phyloP scores from a whole-genome alignment of 2,329 filamentous ascomycete genomes.

The Ramichloridium luteum region DNA sequence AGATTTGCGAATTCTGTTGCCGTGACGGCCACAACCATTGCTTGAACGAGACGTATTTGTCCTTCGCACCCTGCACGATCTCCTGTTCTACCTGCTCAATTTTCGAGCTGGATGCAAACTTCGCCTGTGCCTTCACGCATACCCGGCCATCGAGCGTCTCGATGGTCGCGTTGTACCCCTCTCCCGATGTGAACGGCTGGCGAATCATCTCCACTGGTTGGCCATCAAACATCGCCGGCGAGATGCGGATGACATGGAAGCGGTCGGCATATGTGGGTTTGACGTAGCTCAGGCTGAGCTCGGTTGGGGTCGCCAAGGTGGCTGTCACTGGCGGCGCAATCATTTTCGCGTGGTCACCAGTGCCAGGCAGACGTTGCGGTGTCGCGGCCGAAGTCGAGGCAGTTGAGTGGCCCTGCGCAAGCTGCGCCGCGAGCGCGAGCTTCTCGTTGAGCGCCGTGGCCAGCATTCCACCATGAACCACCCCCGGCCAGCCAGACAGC shows the following conservation, averaged over 20 bases:
- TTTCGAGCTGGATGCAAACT: conserved; percentile 15
- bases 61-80: conserved; percentile 8
- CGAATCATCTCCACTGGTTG: conserved; percentile 13
- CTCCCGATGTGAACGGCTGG: conserved; percentile 14
- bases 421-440: conserved; percentile 53
- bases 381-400: conserved; percentile 12
- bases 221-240: conserved; percentile 21
- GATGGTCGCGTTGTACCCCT: conserved; percentile 42
- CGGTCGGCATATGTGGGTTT: conserved; percentile 46
- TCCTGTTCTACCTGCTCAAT: conserved; percentile 14
- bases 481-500: conserved; percentile 55
- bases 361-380: conserved; percentile 22
- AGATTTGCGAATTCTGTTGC: no score
- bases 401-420: conserved; percentile 24
- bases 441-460: conserved; percentile 59
- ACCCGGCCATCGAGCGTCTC: conserved; percentile 43
- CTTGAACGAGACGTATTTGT: conserved; percentile 20
- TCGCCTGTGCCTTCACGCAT: conserved; percentile 42
- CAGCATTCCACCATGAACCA: conserved; percentile 59
- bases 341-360: conserved; percentile 22
- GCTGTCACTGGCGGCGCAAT: conserved; percentile 8
- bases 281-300: conserved; percentile 46
- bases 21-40: conserved; percentile 24
- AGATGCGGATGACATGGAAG: conserved; percentile 51
- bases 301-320: conserved; percentile 4